These are phyloP conservation scores for Cladophialophora psammophila DNA, from an alignment of 2,329 filamentous ascomycete genomes.

Conservation along the genomic window DNA sequence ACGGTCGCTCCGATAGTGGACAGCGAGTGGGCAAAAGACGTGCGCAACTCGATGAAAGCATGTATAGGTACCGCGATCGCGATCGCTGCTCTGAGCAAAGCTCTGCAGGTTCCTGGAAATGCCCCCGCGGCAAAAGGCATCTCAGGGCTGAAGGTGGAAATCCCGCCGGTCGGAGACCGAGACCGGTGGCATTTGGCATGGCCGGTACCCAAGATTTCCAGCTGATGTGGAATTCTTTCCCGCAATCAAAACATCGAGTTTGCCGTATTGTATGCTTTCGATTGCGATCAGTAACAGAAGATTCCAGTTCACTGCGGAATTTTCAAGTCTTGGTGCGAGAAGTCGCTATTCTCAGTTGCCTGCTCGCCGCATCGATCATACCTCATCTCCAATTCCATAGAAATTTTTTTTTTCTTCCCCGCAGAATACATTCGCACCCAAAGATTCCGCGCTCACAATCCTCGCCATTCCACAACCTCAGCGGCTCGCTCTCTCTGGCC, in stretches of 20 bases:
- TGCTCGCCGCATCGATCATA: not conserved
- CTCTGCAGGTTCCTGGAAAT: conserved; percentile 50
- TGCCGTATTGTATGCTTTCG: not conserved
- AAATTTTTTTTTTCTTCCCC: not conserved
- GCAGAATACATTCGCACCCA: not conserved
- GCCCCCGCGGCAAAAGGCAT: conserved; percentile 11
- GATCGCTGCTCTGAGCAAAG: conserved; percentile 66
- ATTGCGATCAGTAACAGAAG: not conserved
- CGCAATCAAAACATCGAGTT: not conserved
- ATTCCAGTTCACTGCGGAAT: not conserved
- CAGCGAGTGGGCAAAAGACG: conserved; percentile 67
- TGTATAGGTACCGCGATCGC: conserved; percentile 74
- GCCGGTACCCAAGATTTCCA: conserved; percentile 51
- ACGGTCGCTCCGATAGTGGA: conserved; percentile 56
- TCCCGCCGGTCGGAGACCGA: conserved; percentile 45
- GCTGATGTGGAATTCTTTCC: not conserved
- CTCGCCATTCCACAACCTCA: conserved; percentile 1
- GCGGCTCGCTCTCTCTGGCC: conserved; percentile 17
- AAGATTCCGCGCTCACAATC: not conserved
- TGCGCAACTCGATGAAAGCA: conserved; percentile 70
- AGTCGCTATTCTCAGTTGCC: not conserved
- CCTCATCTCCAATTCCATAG: not conserved
- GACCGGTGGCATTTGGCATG: conserved; percentile 56
- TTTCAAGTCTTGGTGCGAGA: not conserved
- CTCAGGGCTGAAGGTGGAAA: conserved; percentile 28